Evolutionary conservation across 2,329 filamentous ascomycete species (phyloP).

Genomic region (Stenocarpella maydis): DNA sequence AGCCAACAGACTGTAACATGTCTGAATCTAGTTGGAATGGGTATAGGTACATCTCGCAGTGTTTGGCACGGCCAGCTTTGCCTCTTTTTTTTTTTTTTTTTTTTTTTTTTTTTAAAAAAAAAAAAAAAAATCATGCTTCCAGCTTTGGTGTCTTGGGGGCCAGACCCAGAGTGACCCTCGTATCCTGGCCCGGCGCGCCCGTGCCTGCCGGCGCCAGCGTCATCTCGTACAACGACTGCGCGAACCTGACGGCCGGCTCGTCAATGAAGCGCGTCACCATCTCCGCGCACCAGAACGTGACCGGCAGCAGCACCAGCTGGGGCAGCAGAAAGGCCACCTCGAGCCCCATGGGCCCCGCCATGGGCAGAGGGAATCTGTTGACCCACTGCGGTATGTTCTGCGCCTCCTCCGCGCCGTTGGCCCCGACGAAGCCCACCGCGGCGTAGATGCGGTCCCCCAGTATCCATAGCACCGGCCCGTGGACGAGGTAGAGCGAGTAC

Average conservation of each 20-base stretch:
- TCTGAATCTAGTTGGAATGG: background rate
- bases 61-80: no score
- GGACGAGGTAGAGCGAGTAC: slow-evolving; percentile 70
- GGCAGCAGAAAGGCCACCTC: slow-evolving; percentile 67
- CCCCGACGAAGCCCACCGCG: slow-evolving; percentile 63
- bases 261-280: slow-evolving; percentile 64
- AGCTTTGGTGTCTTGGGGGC: slow-evolving; percentile 15
- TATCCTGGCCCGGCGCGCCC: background rate
- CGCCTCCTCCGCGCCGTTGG: slow-evolving; percentile 55
- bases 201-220: slow-evolving; percentile 43
- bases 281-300: slow-evolving; percentile 67
- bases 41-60: background rate
- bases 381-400: slow-evolving; percentile 64
- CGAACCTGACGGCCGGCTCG: slow-evolving; percentile 66
- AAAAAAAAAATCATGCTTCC: slow-evolving; percentile 23
- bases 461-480: slow-evolving; percentile 67
- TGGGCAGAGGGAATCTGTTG: slow-evolving; percentile 62
- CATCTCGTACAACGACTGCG: slow-evolving; percentile 64
- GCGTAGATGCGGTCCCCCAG: slow-evolving; percentile 71
- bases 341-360: slow-evolving; percentile 64
- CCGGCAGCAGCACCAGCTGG: slow-evolving; percentile 66
- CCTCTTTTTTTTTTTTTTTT: no score
- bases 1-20: slow-evolving; percentile 4
- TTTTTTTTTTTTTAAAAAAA: background rate
- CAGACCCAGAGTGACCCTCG: slow-evolving; percentile 1